Evolutionary conservation across 345 rosid species (phyloP).

Genomic region (Iberis pinnata): DNA sequence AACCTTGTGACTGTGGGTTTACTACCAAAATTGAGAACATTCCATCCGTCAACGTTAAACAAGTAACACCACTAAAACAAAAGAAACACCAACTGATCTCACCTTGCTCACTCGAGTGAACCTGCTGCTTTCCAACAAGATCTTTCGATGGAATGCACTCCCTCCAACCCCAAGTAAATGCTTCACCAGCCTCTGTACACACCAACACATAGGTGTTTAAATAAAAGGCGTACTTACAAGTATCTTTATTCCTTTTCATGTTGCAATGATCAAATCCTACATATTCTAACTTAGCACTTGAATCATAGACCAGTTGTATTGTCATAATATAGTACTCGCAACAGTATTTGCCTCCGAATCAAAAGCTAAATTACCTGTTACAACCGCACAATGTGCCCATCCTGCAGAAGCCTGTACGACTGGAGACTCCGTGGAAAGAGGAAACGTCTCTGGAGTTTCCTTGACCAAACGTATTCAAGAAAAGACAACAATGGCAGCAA

Average conservation of each 20-base stretch:
- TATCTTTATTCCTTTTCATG: background rate
- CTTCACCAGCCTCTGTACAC: slow-evolving; percentile 57
- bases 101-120: slow-evolving; percentile 47
- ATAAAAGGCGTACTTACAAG: background rate
- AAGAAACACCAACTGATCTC: background rate
- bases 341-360: background rate
- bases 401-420: slow-evolving; percentile 61
- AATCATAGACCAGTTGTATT: background rate
- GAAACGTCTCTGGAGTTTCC: slow-evolving; percentile 71
- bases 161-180: slow-evolving; percentile 92
- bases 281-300: no score
- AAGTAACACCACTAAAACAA: background rate
- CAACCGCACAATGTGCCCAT: slow-evolving; percentile 83
- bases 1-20: slow-evolving; percentile 39
- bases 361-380: slow-evolving; percentile 41
- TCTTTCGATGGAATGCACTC: slow-evolving; percentile 75
- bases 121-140: slow-evolving; percentile 37
- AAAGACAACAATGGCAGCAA: slow-evolving; percentile 27
- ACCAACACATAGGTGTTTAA: slow-evolving; percentile 1
- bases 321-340: background rate
- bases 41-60: background rate
- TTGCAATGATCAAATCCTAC: background rate
- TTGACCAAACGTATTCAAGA: slow-evolving; percentile 26
- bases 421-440: slow-evolving; percentile 57
- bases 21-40: slow-evolving; percentile 19